Percentiles rank a stretch among this genome's conserved stretches.
Conservation (phyloP, 2,329 filamentous ascomycete genomes). For the Exophiala dermatitidis region DNA sequence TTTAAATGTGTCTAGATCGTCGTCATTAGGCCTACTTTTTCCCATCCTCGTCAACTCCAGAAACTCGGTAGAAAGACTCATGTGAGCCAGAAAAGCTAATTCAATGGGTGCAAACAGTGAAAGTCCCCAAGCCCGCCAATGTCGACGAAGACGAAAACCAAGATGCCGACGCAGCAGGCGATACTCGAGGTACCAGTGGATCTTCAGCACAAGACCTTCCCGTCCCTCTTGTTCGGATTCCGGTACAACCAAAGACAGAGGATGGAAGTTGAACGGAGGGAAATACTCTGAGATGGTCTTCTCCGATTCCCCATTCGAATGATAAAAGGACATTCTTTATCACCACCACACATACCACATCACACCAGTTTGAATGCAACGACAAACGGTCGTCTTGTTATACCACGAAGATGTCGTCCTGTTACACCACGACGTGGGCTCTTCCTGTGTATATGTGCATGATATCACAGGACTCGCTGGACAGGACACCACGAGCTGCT, state of each 20-base stretch:
- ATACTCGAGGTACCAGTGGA: neutral
- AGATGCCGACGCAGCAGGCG: neutral
- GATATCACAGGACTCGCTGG: neutral
- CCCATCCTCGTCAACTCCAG: neutral
- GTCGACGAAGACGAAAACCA: slow-evolving; percentile 6
- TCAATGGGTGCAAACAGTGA: slow-evolving; percentile 12
- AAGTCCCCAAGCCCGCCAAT: slow-evolving; percentile 19
- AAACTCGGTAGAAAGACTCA: neutral
- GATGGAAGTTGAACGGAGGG: slow-evolving; percentile 3
- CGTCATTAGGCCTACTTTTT: too few relatives aligned
- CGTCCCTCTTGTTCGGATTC: slow-evolving; percentile 26
- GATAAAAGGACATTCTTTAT: too few relatives aligned
- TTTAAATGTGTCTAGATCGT: too few relatives aligned
- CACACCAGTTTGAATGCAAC: too few relatives aligned
- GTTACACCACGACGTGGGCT: too few relatives aligned
- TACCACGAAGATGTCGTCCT: too few relatives aligned
- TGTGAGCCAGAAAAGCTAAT: neutral
- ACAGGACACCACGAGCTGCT: too few relatives aligned
- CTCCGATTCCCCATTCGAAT: too few relatives aligned
- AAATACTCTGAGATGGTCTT: too few relatives aligned
- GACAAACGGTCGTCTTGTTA: too few relatives aligned
- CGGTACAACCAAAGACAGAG: slow-evolving; percentile 16
- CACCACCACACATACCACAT: too few relatives aligned
- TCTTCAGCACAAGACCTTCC: slow-evolving; percentile 12
- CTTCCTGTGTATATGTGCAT: neutral